Evolutionary conservation across 139 green algal genomes (phyloP).

Genomic region (Tetraselmis chui): DNA sequence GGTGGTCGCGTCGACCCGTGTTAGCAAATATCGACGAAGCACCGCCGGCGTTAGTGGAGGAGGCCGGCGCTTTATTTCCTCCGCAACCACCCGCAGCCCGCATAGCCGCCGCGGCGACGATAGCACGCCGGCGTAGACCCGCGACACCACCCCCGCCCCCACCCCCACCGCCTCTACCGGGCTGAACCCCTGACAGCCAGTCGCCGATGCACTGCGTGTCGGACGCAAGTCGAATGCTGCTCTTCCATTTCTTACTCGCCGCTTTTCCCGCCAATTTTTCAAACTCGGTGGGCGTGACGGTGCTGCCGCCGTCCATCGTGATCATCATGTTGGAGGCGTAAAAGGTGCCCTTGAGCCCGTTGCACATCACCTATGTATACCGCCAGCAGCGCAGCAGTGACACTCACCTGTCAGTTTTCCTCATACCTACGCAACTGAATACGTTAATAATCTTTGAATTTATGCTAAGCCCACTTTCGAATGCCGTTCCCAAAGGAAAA

Average conservation of each 20-base stretch:
- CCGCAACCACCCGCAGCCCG: too few relatives aligned
- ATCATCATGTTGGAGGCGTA: conserved; percentile 20
- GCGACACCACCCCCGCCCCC: background rate
- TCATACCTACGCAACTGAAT: too few relatives aligned
- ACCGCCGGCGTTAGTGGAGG: too few relatives aligned
- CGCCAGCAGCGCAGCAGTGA: too few relatives aligned
- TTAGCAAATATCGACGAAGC: background rate
- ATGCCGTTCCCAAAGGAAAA: too few relatives aligned
- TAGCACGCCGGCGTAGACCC: background rate
- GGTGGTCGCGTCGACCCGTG: conserved; percentile 29
- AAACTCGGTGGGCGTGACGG: conserved; percentile 72
- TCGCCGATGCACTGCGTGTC: conserved; percentile 47
- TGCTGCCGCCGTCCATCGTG: conserved; percentile 24
- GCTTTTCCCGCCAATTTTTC: conserved; percentile 65
- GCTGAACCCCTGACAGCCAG: conserved; percentile 45
- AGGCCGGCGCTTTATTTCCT: too few relatives aligned
- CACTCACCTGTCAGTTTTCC: too few relatives aligned
- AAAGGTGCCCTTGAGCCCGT: conserved; percentile 40
- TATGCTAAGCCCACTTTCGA: too few relatives aligned
- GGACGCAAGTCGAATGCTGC: conserved; percentile 47
- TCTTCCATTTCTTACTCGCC: conserved; percentile 83
- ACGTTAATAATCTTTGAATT: too few relatives aligned
- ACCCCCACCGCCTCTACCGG: background rate
- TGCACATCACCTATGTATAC: conserved; percentile 58
- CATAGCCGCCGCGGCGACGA: background rate